Percentiles rank a stretch among this genome's conserved stretches.
Conservation (phyloP, 2,329 filamentous ascomycete genomes). For the Diplodia mutila region DNA sequence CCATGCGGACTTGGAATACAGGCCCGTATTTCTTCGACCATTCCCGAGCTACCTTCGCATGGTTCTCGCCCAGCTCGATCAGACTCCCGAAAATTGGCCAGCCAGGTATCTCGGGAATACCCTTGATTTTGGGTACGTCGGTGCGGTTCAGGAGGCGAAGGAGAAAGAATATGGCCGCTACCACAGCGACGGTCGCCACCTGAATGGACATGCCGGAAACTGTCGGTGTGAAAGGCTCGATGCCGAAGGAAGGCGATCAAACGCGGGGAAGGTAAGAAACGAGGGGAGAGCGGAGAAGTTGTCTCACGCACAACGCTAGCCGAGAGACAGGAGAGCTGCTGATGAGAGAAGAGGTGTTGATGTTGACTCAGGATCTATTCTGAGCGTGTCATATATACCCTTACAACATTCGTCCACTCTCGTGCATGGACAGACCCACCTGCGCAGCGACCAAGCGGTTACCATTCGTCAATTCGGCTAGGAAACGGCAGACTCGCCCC, state of each 20-base stretch:
- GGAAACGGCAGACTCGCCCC: background rate
- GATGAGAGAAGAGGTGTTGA: background rate
- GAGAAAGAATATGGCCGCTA: constrained; percentile 46
- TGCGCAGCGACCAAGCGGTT: background rate
- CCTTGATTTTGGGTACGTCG: constrained; percentile 54
- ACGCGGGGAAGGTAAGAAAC: background rate
- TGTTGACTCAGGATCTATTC: background rate
- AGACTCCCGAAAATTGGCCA: constrained; percentile 53
- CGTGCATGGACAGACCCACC: background rate
- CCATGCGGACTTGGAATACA: constrained; percentile 60
- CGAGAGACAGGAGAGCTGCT: background rate
- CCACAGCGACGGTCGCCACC: constrained; percentile 47
- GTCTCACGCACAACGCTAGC: background rate
- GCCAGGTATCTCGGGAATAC: constrained; percentile 52
- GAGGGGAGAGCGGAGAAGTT: background rate
- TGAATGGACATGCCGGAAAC: constrained; percentile 42
- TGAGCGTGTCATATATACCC: constrained; percentile 3
- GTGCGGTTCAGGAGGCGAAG: constrained; percentile 50
- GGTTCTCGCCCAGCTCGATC: constrained; percentile 50
- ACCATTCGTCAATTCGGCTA: background rate
- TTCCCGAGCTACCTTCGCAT: constrained; percentile 51
- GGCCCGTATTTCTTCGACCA: constrained; percentile 55
- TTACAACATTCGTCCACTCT: too few species aligned
- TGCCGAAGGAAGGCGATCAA: background rate
- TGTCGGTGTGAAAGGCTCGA: background rate